phyloP scores from a whole-genome alignment of 345 rosid genomes.

The Arabis hirsuta region DNA sequence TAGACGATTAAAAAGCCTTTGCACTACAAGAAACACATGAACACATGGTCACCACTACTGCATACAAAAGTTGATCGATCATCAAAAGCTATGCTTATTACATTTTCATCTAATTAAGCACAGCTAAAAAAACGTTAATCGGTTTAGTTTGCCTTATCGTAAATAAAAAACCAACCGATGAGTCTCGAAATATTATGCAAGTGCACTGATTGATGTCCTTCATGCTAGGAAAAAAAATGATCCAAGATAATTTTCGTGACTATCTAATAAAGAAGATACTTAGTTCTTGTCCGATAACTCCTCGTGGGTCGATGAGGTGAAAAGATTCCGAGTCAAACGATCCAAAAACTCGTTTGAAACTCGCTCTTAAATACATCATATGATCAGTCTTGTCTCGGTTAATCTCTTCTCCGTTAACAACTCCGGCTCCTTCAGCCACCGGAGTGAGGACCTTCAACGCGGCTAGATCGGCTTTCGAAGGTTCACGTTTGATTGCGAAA shows the following conservation, averaged over 20 bases:
- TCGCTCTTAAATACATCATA: conserved; percentile 68
- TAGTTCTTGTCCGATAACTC: conserved; percentile 71
- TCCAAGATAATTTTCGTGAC: conserved; percentile 4
- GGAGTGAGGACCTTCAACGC: conserved; percentile 57
- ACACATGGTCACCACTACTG: conserved; percentile 46
- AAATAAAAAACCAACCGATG: conserved; percentile 6
- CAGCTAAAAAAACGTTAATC: conserved; percentile 21
- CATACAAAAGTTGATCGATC: conserved; percentile 35
- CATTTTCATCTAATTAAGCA: conserved; percentile 34
- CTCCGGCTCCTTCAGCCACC: conserved; percentile 68
- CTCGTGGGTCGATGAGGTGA: conserved; percentile 71
- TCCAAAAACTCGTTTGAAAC: conserved; percentile 55
- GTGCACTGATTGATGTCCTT: conserved; percentile 23
- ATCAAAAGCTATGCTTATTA: conserved; percentile 38
- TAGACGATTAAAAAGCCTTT: conserved; percentile 32
- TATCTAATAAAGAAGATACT: conserved; percentile 70
- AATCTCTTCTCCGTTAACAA: conserved; percentile 50
- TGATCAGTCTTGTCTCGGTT: conserved; percentile 46
- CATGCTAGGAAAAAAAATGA: conserved; percentile 13
- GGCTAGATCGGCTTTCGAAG: conserved; percentile 52
- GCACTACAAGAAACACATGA: conserved; percentile 42
- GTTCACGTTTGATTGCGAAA: conserved; percentile 62
- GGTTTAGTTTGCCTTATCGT: conserved; percentile 25
- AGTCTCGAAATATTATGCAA: conserved; percentile 30
- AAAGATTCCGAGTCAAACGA: conserved; percentile 66